A percentile compares a stretch with the other conserved stretches of the same genome.
Conservation (phyloP, 2,329 filamentous ascomycete genomes). For the Hypoxylon sp. region DNA sequence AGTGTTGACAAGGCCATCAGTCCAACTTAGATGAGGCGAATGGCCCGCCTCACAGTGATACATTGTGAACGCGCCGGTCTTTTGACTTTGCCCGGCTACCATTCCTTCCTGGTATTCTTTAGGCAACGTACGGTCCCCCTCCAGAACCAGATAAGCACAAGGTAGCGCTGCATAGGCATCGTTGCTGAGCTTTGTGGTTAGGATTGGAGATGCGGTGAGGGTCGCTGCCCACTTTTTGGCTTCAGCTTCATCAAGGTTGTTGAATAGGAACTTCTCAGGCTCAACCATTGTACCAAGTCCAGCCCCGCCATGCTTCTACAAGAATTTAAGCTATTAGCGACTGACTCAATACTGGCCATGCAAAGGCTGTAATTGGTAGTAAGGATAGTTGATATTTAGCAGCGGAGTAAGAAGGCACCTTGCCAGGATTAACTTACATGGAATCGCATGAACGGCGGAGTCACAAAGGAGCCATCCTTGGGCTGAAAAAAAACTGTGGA, state of each 20-base stretch:
- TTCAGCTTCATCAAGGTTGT: constrained; percentile 41
- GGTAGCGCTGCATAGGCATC: constrained; percentile 49
- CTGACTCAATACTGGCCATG: constrained; percentile 26
- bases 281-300: constrained; percentile 46
- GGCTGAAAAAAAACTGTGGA: constrained; percentile 50
- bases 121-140: constrained; percentile 50
- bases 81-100: constrained; percentile 44
- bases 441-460: constrained; percentile 47
- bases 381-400: too few species aligned
- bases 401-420: constrained; percentile 48
- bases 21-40: constrained; percentile 52
- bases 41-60: constrained; percentile 48
- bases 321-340: background rate
- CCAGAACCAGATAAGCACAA: constrained; percentile 51
- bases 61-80: constrained; percentile 44
- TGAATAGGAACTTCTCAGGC: constrained; percentile 47
- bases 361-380: constrained; percentile 14
- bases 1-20: constrained; percentile 41
- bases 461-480: constrained; percentile 40
- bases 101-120: constrained; percentile 51
- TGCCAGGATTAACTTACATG: constrained; percentile 47
- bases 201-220: constrained; percentile 46
- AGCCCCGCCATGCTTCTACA: constrained; percentile 32
- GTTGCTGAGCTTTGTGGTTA: constrained; percentile 48
- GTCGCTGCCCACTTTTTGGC: constrained; percentile 44